These are phyloP conservation scores for Buxus sempervirens DNA, from an alignment of 164 flowering plant species.

Conservation along the genomic window DNA sequence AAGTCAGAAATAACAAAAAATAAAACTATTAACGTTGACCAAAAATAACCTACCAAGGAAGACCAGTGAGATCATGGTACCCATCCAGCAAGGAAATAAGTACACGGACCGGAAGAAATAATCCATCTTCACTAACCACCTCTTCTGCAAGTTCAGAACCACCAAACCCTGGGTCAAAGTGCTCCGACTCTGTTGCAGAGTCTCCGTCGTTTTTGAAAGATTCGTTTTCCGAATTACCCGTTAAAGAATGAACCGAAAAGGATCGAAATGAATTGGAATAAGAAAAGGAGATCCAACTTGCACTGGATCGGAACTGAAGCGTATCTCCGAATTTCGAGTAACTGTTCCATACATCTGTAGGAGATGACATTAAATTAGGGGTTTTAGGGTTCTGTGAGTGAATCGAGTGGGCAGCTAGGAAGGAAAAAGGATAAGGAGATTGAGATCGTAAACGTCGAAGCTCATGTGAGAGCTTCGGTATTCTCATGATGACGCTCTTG, in stretches of 20 bases:
- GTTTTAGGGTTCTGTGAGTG: slow-evolving; percentile 8
- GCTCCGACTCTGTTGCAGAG: slow-evolving; percentile 9
- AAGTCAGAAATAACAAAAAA: background rate
- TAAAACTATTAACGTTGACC: background rate
- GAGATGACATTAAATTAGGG: slow-evolving; percentile 15
- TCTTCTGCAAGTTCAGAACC: slow-evolving; percentile 14
- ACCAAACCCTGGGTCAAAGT: slow-evolving; percentile 12
- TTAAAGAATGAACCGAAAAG: slow-evolving; percentile 14
- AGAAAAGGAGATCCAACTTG: background rate
- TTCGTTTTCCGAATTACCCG: slow-evolving; percentile 6
- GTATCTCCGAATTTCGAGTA: background rate
- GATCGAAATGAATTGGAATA: slow-evolving; percentile 11
- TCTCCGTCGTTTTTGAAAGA: background rate
- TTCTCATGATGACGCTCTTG: slow-evolving; percentile 6
- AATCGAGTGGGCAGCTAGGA: slow-evolving; percentile 1
- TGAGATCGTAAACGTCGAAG: slow-evolving; percentile 9
- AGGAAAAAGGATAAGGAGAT: slow-evolving; percentile 1
- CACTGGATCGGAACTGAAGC: background rate
- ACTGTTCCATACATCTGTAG: background rate
- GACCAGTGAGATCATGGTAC: slow-evolving; percentile 63
- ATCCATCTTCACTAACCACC: slow-evolving; percentile 22
- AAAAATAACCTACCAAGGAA: slow-evolving; percentile 62
- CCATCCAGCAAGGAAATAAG: slow-evolving; percentile 62
- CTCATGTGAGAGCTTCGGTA: slow-evolving; percentile 4
- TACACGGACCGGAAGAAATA: slow-evolving; percentile 39